Evolutionary conservation across 2,329 filamentous ascomycete species (phyloP).

Genomic region (Apiospora saccharicola): DNA sequence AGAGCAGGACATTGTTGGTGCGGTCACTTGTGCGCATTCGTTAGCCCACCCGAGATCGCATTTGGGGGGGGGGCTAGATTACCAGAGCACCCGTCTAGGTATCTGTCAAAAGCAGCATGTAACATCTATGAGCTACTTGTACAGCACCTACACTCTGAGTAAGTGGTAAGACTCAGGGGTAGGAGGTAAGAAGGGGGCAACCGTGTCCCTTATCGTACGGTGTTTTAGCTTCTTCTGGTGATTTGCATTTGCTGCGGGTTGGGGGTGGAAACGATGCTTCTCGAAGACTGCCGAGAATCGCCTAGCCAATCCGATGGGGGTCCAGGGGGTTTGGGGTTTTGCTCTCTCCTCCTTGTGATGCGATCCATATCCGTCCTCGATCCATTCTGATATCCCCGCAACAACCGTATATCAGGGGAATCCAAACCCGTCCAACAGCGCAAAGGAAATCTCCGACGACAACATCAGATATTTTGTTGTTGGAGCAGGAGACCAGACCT

Average conservation of each 20-base stretch:
- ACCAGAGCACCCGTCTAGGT: too few species aligned
- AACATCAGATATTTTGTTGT: background rate
- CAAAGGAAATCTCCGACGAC: background rate
- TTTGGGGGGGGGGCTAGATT: too few species aligned
- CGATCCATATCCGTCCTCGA: background rate
- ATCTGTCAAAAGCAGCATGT: background rate
- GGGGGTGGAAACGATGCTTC: slow-evolving; percentile 6
- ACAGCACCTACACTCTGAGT: background rate
- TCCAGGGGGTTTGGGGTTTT: background rate
- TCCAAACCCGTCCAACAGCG: background rate
- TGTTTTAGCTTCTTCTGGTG: slow-evolving; percentile 18
- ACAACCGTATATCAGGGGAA: slow-evolving; percentile 8
- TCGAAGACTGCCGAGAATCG: slow-evolving; percentile 20
- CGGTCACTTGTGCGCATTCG: background rate
- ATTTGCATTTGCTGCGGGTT: slow-evolving; percentile 21
- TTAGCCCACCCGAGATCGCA: too few species aligned
- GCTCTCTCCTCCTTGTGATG: background rate
- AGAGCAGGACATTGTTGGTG: background rate
- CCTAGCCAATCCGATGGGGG: background rate
- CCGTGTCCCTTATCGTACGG: slow-evolving; percentile 4
- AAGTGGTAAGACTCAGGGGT: background rate
- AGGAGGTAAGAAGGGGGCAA: background rate
- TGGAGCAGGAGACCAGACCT: background rate
- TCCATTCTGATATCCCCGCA: slow-evolving; percentile 15
- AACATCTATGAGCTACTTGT: background rate